Evolutionary conservation across 106 monocot genomes (phyloP).

Genomic region (Dendrobium huoshanense): DNA sequence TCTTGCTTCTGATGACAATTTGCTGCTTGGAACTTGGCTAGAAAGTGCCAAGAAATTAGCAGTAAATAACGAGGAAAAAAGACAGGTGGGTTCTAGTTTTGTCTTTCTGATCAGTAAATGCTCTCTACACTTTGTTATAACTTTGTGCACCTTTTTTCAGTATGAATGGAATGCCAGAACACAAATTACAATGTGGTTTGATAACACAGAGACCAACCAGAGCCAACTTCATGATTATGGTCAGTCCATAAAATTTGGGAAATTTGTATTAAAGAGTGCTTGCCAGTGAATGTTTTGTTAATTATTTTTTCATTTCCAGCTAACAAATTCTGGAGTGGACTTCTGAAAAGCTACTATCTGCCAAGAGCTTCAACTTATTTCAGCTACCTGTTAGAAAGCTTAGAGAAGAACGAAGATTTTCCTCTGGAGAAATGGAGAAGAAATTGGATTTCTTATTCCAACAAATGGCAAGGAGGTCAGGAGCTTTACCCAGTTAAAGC

Average conservation of each 20-base stretch:
- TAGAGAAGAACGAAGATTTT: conserved; percentile 42
- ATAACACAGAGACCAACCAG: conserved; percentile 67
- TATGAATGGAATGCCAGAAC: conserved; percentile 99
- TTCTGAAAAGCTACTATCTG: conserved; percentile 74
- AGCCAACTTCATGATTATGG: conserved; percentile 98
- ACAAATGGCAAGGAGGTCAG: conserved; percentile 68
- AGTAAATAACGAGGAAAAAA: conserved; percentile 30
- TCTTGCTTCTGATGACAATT: conserved; percentile 86
- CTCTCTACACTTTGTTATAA: neutral
- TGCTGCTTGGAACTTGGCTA: conserved; percentile 87
- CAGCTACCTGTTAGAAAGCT: conserved; percentile 44
- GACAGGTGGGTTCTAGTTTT: conserved; percentile 36
- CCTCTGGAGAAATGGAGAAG: conserved; percentile 64
- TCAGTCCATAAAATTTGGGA: conserved; percentile 23
- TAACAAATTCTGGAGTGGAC: conserved; percentile 93
- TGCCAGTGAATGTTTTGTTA: conserved; percentile 3
- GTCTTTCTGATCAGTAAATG: neutral
- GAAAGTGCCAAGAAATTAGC: conserved; percentile 72
- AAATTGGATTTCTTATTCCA: conserved; percentile 92
- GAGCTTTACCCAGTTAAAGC: conserved; percentile 63
- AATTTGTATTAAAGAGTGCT: neutral
- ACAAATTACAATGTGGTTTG: conserved; percentile 97
- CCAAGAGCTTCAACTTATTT: conserved; percentile 87
- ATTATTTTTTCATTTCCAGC: conserved; percentile 26
- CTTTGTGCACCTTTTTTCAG: conserved; percentile 18